Evolutionary conservation across 2,329 filamentous ascomycete species (phyloP).

Genomic region (Aspergillus piperis): DNA sequence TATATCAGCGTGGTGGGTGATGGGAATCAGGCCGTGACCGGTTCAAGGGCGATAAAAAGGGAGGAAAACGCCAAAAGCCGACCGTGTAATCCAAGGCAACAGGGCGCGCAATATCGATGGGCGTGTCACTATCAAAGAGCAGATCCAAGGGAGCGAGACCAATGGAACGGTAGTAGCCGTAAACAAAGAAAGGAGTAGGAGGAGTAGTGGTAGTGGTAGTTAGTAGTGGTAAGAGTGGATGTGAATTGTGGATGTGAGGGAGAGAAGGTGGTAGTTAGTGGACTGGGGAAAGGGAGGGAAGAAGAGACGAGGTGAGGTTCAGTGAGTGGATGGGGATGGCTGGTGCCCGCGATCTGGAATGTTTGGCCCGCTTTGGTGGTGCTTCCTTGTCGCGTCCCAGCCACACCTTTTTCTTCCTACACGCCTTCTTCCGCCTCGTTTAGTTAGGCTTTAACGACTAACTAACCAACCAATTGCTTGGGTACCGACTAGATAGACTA

Average conservation of each 20-base stretch:
- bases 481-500: too few relatives aligned
- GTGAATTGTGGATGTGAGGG: background rate
- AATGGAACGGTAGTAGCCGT: slow-evolving; percentile 1
- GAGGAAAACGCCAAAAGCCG: slow-evolving; percentile 21
- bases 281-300: slow-evolving; percentile 9
- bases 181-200: background rate
- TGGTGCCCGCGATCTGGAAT: slow-evolving; percentile 7
- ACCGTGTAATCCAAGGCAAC: slow-evolving; percentile 14
- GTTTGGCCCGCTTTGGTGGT: background rate
- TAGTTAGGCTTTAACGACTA: too few relatives aligned
- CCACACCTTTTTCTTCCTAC: background rate
- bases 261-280: background rate
- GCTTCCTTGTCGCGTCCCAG: background rate
- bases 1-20: background rate
- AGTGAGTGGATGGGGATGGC: slow-evolving; percentile 1
- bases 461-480: too few relatives aligned
- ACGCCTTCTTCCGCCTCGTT: background rate
- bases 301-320: background rate
- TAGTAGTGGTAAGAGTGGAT: background rate
- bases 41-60: slow-evolving; percentile 16
- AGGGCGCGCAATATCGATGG: background rate
- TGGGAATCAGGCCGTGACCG: slow-evolving; percentile 1
- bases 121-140: slow-evolving; percentile 3
- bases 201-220: background rate
- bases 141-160: slow-evolving; percentile 11